These are phyloP conservation scores for Conringia planisiliqua DNA, from an alignment of 345 rosid species.

Conservation along the genomic window DNA sequence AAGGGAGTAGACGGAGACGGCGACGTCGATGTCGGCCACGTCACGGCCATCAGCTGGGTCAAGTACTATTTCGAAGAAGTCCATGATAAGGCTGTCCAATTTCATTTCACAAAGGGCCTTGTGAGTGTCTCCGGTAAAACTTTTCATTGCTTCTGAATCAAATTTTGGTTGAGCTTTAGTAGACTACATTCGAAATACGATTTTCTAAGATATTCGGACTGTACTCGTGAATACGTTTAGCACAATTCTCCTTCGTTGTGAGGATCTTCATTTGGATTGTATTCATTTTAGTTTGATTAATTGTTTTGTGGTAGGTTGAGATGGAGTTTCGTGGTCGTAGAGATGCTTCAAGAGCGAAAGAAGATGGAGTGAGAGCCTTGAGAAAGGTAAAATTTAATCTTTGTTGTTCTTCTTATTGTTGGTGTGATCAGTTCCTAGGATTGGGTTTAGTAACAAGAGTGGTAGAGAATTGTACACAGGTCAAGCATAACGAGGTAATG, in stretches of 20 bases:
- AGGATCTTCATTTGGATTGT: background rate
- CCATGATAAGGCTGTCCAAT: constrained; percentile 50
- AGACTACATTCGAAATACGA: too few species aligned
- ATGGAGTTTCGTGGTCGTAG: constrained; percentile 40
- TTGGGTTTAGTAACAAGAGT: constrained; percentile 30
- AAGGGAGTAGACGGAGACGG: constrained; percentile 24
- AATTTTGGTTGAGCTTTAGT: background rate
- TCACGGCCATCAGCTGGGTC: constrained; percentile 84
- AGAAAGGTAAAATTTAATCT: constrained; percentile 43
- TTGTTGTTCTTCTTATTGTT: background rate
- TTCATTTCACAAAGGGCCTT: constrained; percentile 86
- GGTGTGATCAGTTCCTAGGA: constrained; percentile 2
- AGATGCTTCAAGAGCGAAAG: constrained; percentile 20
- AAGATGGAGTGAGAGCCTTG: constrained; percentile 37
- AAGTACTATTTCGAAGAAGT: constrained; percentile 74
- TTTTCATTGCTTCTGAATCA: constrained; percentile 8
- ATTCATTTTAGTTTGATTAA: background rate
- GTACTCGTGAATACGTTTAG: background rate
- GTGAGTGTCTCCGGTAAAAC: constrained; percentile 43
- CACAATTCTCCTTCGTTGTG: background rate
- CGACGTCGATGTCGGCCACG: constrained; percentile 24
- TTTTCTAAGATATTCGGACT: background rate
- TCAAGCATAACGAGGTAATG: constrained; percentile 68
- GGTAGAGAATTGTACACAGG: constrained; percentile 46
- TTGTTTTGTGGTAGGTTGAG: constrained; percentile 45